Evolutionary conservation across 306 rosid genomes (phyloP), one percentile per base, ranked within the genome.

Genomic region (Rosa lucieae): DNA sequence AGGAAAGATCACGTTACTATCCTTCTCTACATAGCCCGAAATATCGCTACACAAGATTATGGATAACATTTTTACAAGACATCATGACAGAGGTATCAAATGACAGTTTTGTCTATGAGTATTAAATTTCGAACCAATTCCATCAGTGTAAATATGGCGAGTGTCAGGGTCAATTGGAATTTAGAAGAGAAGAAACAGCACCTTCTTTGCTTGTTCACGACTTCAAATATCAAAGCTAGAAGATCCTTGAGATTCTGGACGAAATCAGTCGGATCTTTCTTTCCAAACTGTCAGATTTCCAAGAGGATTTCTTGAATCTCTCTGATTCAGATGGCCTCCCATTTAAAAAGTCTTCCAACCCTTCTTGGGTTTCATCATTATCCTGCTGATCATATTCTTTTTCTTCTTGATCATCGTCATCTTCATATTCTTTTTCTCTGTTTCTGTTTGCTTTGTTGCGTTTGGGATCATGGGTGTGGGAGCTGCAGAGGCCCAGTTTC

Each of bases 231-330:
- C 86, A 90, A 90, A 26, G 80, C 76, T 55, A 77, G 80, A 84
- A 89, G 89, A 89, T 93, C 90, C 68, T 56, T 21, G 39, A 91
- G 97, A 93, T 88, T 87, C 83, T 88, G 81, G 55, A 88, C 75
- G 89, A 87, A 88, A 93, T 91, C 94, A 86, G 87, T 89, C 79
- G 85, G 90, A 88, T 93, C 89, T 89, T 70, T 51, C 90, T 89
- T 93, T 93, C 92, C 93, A 87, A 88, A 83, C 93, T 88, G 93
- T 93, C 98, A 84, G 78, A 87, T 88, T 89, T 88, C 35, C 76
- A 44, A 52, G 5, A 72, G 82, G 84, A 90, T 87, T 90, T 88
- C 78, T 14, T 86, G 52, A 78, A 80, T 80, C 81, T 76, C 78
- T 71, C 44, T 83, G 84, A 83, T 78, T 73, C 78, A 67, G 78